Evolutionary conservation across 2,329 filamentous ascomycete genomes (phyloP).

Genomic region (Metarhizium anisopliae): DNA sequence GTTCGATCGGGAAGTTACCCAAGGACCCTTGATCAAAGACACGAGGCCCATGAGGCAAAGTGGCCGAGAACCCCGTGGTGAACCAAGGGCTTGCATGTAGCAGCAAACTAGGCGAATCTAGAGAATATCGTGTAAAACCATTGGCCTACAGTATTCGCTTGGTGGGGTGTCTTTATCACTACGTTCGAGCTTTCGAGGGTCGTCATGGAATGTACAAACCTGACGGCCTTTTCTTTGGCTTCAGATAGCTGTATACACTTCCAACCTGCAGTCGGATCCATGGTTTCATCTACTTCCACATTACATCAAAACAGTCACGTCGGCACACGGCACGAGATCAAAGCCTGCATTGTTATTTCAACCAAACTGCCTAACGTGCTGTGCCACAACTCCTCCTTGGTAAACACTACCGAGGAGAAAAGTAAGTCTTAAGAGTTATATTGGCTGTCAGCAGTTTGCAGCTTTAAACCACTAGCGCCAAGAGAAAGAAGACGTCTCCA

Average conservation of each 20-base stretch:
- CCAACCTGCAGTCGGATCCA: neutral
- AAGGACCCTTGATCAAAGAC: neutral
- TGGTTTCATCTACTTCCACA: neutral
- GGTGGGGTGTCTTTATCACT: slow-evolving; percentile 5
- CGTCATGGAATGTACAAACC: neutral
- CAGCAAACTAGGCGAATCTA: neutral
- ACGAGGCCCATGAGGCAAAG: slow-evolving; percentile 1
- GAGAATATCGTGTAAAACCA: slow-evolving; percentile 1
- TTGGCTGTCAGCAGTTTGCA: neutral
- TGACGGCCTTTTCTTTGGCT: neutral
- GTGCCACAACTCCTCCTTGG: neutral
- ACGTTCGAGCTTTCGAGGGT: neutral
- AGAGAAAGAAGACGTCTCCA: neutral
- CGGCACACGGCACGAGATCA: slow-evolving; percentile 3
- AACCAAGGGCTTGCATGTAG: neutral
- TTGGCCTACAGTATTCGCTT: neutral
- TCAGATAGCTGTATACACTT: neutral
- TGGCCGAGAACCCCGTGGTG: slow-evolving; percentile 5
- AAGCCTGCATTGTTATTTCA: slow-evolving; percentile 5
- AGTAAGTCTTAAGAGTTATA: neutral
- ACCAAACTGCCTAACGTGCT: slow-evolving; percentile 4
- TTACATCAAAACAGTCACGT: slow-evolving; percentile 5
- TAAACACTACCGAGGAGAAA: neutral
- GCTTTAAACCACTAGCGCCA: neutral
- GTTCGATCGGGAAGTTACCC: neutral